phyloP scores from a whole-genome alignment of 495 filamentous ascomycete genomes.

The Lophiotrema nucula region DNA sequence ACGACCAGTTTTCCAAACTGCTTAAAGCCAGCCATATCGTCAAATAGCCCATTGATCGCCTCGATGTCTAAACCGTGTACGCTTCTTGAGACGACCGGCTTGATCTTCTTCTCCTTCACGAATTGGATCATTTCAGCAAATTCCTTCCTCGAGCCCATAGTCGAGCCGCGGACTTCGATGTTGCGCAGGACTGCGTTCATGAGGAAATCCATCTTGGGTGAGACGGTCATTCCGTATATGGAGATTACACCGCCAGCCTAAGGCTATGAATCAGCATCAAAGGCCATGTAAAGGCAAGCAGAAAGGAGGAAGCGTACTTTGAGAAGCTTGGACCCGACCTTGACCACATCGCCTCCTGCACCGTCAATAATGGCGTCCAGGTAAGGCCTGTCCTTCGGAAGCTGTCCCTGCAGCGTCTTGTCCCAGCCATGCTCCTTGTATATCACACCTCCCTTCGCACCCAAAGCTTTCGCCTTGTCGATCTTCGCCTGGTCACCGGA shows the following conservation, averaged over 20 bases:
- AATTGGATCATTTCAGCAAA: constrained; percentile 48
- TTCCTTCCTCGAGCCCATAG: constrained; percentile 49
- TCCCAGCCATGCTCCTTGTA: constrained; percentile 47
- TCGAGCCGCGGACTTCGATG: constrained; percentile 44
- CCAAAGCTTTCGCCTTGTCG: constrained; percentile 41
- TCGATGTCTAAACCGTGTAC: constrained; percentile 40
- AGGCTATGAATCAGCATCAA: neutral
- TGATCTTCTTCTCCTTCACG: constrained; percentile 38
- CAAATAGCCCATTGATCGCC: constrained; percentile 44
- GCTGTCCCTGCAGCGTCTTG: constrained; percentile 40
- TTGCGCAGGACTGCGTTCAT: constrained; percentile 46
- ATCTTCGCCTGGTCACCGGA: constrained; percentile 46
- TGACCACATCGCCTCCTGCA: constrained; percentile 43
- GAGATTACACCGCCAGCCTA: constrained; percentile 44
- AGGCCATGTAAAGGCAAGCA: neutral
- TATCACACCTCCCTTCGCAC: constrained; percentile 42
- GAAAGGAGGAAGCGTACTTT: constrained; percentile 32
- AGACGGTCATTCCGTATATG: constrained; percentile 44
- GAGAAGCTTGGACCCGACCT: constrained; percentile 38
- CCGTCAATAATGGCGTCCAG: constrained; percentile 47
- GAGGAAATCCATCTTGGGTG: constrained; percentile 42
- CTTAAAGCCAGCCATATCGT: constrained; percentile 45
- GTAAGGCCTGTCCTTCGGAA: constrained; percentile 37
- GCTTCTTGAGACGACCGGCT: constrained; percentile 40
- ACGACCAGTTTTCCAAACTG: constrained; percentile 49